Base-by-base conservation (phyloP, 1,284 basidiomycete genomes). In the Rhodofomes roseus region DNA sequence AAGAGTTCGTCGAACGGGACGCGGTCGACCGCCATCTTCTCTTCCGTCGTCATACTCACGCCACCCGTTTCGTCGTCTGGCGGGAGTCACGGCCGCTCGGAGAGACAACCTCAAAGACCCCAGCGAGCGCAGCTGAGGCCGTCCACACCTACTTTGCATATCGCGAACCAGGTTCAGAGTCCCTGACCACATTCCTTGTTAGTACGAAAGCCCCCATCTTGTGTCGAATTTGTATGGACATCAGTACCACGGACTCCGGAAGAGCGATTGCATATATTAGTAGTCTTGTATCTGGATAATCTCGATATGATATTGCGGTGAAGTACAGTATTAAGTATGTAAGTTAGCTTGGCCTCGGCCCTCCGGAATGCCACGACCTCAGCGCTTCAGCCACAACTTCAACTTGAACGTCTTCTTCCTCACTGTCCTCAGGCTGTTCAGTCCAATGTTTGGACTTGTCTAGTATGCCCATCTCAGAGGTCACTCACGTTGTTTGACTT, bases 21-120 rank as follows among this genome's bases (percentile, higher is more conserved):
- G 4, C 27, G 52, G 14, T 53, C 59, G 0, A 54, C 60, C 18
- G 52, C 60, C 20, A 37, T 61, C 8, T 61, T 61, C 46, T 57
- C 60, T 7, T 61, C 60, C 27, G 60, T 61, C 43, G 53, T 61
- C 25, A 53, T 57, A 23, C 40, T 60, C 12, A 57, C 59, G n/a
- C 59, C 59, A 9, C 59, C 59, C 14, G 55, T 57, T 4, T 60
- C 59, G 12, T 31, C 52, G n/a, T 60, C 59, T 12, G 54, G 48
- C 1, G 44, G 39, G 12, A 52, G 39, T 36, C 50, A 36, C n/a
- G 25, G 46, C 29, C 46, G 14, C 31, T 52, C 50, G 16, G 50
- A 52, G 1, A 37, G n/a, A 16, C 29, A 18, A 51, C 48, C 31
- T 2, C 46, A 48, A 12, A 48, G 46, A 29, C 46, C 37, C 7